These are phyloP conservation scores for Oemleria cerasiformis DNA, from an alignment of 306 rosid genomes.

Conservation along the genomic window DNA sequence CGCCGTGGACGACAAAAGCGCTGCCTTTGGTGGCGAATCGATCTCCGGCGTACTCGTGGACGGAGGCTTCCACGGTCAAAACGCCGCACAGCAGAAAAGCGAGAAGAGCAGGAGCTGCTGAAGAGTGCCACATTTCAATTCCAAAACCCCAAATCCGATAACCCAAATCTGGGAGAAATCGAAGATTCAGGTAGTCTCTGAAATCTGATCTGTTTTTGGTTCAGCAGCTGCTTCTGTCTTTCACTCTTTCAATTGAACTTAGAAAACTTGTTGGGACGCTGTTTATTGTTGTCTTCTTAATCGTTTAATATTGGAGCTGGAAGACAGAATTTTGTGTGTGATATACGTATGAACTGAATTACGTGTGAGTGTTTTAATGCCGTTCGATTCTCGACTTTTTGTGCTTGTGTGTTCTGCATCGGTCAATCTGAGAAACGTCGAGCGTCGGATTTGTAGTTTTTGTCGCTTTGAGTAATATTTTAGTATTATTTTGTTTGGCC, in stretches of 20 bases:
- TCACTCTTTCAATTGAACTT: neutral
- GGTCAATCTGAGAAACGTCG: neutral
- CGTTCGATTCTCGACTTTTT: neutral
- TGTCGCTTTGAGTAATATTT: neutral
- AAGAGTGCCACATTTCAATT: slow-evolving; percentile 8
- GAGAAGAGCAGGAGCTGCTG: slow-evolving; percentile 4
- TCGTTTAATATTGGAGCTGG: neutral
- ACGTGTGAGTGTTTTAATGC: neutral
- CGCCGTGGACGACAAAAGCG: slow-evolving; percentile 90
- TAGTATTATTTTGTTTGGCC: neutral
- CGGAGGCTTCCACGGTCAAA: slow-evolving; percentile 61
- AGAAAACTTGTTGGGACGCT: neutral
- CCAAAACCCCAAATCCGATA: neutral
- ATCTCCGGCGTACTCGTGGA: slow-evolving; percentile 64
- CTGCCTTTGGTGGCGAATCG: slow-evolving; percentile 67
- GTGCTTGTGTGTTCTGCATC: too few relatives aligned
- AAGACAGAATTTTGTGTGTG: neutral
- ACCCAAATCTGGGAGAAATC: neutral
- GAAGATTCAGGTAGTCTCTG: neutral
- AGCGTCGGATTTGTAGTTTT: neutral
- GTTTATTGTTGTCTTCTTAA: neutral
- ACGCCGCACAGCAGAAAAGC: slow-evolving; percentile 21
- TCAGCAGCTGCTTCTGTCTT: neutral
- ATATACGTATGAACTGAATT: neutral
- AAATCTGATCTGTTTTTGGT: slow-evolving; percentile 16